phyloP scores from a whole-genome alignment of 192 early-diverging fungal species.

The Coemansia sp. region DNA sequence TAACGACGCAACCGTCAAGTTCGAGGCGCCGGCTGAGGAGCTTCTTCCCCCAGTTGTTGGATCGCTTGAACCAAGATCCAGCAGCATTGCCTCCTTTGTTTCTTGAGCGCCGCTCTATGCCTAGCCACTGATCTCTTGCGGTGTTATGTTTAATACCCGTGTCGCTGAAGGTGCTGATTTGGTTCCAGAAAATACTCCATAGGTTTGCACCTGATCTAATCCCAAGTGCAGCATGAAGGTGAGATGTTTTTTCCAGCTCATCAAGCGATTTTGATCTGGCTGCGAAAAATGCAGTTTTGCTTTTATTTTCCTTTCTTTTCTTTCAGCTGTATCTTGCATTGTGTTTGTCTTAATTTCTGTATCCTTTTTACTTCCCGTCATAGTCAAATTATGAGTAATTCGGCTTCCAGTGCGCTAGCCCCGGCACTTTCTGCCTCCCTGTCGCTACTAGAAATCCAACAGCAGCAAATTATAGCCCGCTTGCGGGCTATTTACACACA shows the following conservation, averaged over 20 bases:
- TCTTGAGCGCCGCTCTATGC: background rate
- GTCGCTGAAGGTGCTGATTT: too few relatives aligned
- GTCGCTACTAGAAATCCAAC: slow-evolving; percentile 29
- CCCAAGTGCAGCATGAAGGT: too few relatives aligned
- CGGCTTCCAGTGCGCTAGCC: slow-evolving; percentile 14
- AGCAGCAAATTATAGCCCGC: slow-evolving; percentile 18
- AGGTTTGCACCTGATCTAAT: too few relatives aligned
- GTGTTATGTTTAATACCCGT: background rate
- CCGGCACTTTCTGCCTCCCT: slow-evolving; percentile 29
- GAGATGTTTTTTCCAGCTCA: too few relatives aligned
- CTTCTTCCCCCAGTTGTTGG: slow-evolving; percentile 25
- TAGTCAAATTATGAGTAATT: slow-evolving; percentile 15
- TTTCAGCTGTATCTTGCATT: background rate
- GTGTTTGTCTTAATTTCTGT: background rate
- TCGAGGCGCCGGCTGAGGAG: slow-evolving; percentile 35
- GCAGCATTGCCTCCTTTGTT: background rate
- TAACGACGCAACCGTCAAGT: slow-evolving; percentile 28
- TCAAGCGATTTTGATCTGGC: too few relatives aligned
- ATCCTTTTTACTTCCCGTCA: background rate
- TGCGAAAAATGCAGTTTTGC: too few relatives aligned
- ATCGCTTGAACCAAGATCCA: background rate
- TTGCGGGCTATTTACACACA: slow-evolving; percentile 17
- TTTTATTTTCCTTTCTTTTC: background rate
- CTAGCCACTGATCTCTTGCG: background rate
- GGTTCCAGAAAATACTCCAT: too few relatives aligned